phyloP scores from a whole-genome alignment of 768 basidiomycete genomes.

The Boletus sp. region DNA sequence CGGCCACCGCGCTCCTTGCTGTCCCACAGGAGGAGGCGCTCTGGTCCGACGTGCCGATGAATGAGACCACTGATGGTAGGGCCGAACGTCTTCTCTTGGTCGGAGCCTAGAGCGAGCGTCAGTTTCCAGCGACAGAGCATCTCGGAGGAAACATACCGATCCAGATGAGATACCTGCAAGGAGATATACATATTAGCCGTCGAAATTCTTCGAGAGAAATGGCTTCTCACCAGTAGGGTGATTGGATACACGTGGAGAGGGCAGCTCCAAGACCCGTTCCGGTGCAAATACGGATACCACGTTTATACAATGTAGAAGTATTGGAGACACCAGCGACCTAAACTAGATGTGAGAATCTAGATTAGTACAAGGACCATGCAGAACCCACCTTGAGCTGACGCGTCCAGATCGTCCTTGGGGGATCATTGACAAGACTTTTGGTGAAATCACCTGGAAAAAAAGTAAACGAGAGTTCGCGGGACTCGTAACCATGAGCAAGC shows the following conservation, averaged over 20 bases:
- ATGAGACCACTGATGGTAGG: slow-evolving; percentile 76
- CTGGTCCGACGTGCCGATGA: slow-evolving; percentile 66
- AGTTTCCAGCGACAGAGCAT: slow-evolving; percentile 6
- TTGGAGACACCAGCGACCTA: slow-evolving; percentile 81
- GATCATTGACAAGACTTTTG: slow-evolving; percentile 62
- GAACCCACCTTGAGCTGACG: slow-evolving; percentile 67
- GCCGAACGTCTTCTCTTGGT: slow-evolving; percentile 83
- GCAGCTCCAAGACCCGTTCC: slow-evolving; percentile 82
- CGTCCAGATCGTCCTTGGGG: slow-evolving; percentile 73
- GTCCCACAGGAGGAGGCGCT: slow-evolving; percentile 77
- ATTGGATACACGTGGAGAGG: slow-evolving; percentile 76
- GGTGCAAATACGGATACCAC: slow-evolving; percentile 79
- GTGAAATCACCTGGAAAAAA: slow-evolving; percentile 65
- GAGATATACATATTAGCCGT: slow-evolving; percentile 1
- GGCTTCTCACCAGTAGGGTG: slow-evolving; percentile 57
- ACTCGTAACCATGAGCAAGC: background rate
- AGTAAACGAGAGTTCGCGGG: background rate
- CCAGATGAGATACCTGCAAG: slow-evolving; percentile 72
- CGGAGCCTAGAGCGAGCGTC: slow-evolving; percentile 51
- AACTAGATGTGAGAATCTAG: slow-evolving; percentile 4
- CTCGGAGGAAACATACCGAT: slow-evolving; percentile 44
- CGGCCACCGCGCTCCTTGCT: slow-evolving; percentile 70
- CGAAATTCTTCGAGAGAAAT: background rate
- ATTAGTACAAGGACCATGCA: background rate
- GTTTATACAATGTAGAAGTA: slow-evolving; percentile 74